phyloP scores from a whole-genome alignment of 2,329 filamentous ascomycete genomes.

The Sphaerulina populicola region DNA sequence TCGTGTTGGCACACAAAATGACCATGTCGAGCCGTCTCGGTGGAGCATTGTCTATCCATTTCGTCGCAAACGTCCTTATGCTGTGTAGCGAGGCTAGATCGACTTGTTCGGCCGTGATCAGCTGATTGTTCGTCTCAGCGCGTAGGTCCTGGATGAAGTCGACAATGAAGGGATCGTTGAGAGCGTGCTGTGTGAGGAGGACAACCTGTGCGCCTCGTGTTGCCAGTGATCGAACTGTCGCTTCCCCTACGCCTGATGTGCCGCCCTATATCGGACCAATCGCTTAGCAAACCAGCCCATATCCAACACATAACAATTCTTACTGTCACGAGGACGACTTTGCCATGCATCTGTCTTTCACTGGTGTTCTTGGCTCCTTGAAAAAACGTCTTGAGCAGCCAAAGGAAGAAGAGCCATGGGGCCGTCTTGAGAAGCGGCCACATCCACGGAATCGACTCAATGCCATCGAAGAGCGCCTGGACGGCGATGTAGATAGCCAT shows the following conservation, averaged over 20 bases:
- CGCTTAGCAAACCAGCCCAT: constrained; percentile 14
- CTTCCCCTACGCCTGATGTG: constrained; percentile 83
- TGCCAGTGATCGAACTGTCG: constrained; percentile 66
- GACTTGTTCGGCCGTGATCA: constrained; percentile 93
- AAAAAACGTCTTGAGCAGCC: constrained; percentile 64
- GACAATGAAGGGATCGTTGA: constrained; percentile 77
- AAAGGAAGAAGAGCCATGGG: constrained; percentile 46
- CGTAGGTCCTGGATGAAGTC: constrained; percentile 90
- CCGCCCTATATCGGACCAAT: constrained; percentile 52
- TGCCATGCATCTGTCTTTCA: constrained; percentile 82
- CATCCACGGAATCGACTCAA: constrained; percentile 39
- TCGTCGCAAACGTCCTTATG: constrained; percentile 85
- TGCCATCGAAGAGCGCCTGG: constrained; percentile 48
- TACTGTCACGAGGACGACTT: constrained; percentile 86
- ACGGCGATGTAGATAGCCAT: constrained; percentile 57
- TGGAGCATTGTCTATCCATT: constrained; percentile 94
- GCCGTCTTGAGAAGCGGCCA: constrained; percentile 41
- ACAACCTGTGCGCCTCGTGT: constrained; percentile 79
- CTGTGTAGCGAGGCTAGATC: constrained; percentile 83
- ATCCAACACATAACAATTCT: constrained; percentile 13
- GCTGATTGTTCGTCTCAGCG: constrained; percentile 63
- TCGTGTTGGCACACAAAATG: constrained; percentile 72
- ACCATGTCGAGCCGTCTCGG: constrained; percentile 84
- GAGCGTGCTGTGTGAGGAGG: constrained; percentile 73
- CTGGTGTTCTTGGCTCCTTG: constrained; percentile 64